phyloP scores from a whole-genome alignment of 306 rosid genomes.

The Vigna angularis region DNA sequence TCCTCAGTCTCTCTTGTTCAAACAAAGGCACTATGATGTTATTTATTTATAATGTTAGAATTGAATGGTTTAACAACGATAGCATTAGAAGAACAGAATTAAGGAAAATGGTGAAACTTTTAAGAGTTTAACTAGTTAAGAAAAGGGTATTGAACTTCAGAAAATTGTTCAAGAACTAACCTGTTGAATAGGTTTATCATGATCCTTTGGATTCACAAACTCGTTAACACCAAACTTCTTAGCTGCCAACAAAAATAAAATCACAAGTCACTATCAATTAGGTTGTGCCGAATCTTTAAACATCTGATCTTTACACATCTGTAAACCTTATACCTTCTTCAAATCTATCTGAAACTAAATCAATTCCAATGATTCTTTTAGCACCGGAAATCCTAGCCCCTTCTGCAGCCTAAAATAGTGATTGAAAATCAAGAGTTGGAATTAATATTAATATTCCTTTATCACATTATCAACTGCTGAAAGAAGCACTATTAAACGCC shows the following conservation, averaged over 20 bases:
- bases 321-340: conserved; percentile 57
- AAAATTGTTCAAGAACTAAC: conserved; percentile 43
- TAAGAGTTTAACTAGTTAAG: neutral
- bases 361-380: conserved; percentile 81
- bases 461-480: neutral
- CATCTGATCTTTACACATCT: neutral
- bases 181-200: conserved; percentile 81
- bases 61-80: neutral
- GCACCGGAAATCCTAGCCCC: conserved; percentile 91
- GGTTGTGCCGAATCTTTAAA: neutral
- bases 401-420: conserved; percentile 70
- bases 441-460: neutral
- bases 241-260: conserved; percentile 54
- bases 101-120: too few species aligned
- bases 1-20: neutral
- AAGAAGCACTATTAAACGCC: too few species aligned
- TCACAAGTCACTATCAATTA: conserved; percentile 10
- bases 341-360: conserved; percentile 69
- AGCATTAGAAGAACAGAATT: neutral
- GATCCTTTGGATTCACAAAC: conserved; percentile 89
- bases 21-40: neutral
- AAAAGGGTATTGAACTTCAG: neutral
- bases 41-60: neutral
- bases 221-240: conserved; percentile 84
- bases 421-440: neutral